Base-by-base conservation (phyloP, 1,284 basidiomycete genomes). In the Fistulinella cinereoalba region DNA sequence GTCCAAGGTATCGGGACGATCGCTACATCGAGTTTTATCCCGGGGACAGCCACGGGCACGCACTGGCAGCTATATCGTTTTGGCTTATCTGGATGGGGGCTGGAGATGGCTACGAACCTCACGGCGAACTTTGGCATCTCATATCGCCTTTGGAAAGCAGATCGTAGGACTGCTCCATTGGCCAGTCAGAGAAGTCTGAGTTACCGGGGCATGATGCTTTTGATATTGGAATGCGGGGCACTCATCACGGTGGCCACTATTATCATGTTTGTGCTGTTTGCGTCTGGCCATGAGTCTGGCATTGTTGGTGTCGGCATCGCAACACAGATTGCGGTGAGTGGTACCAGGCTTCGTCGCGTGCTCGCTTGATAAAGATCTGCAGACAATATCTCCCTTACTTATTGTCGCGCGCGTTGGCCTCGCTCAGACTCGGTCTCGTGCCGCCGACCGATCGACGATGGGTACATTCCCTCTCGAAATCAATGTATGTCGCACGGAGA, bases 201-300 rank as follows among this genome's bases (percentile, higher is more conserved):
- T 25, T 60, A 57, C 19, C 50, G 28, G 38, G 22, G 40, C 25
- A 47, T 21, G 15, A 43, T 47, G 12, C 42, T 57, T n/a, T 37
- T 57, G 12, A 33, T 60, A 23, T 36, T 57, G 22, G 56, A 57
- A 34, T 58, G 53, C 4, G 57, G 57, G 5, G 56, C 48, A 3
- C 46, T 60, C 24, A 57, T 57, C 43, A 57, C 58, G 4, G 41
- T 38, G 5, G 52, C 49, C 25, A 56, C 57, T 16, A n/a, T 45
- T n/a, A 31, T 57, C 29, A 52, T 57, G 57, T 57, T 57, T 27
- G 27, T 22, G 15, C 37, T 60, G 3, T 60, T 41, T 16, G 37
- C 46, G 23, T 44, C 52, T 33, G 52, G 45, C 18, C 46, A 56
- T 25, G 37, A 48, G 4, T 24, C 47, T 3, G 55, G 55, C 11